Base-by-base conservation (phyloP, 2,329 filamentous ascomycete genomes). In the Hymenoscyphus albidus region DNA sequence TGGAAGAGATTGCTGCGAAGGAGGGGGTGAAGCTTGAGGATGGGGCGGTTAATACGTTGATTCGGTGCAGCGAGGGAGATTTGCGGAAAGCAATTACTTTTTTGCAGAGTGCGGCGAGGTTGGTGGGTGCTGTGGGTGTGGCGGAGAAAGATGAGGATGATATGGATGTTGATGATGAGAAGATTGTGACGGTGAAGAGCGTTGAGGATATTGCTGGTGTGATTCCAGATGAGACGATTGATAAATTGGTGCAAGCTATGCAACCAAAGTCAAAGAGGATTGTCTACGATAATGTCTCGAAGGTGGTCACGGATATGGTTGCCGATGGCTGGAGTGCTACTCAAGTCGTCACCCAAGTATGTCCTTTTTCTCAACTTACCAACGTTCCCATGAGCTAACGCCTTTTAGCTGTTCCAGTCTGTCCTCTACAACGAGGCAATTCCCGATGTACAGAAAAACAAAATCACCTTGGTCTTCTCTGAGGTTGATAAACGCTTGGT, bases 131-230 rank as follows among this genome's bases (percentile, higher is more conserved):
- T 3, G 76, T 78, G 14, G 88, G 89, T 2, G 67, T 67, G 10
- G 65, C 66, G n/a, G 71, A 73, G 16, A 71, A 73, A 18, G 77
- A 78, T 16, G 82, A 80, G 58, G 77, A 81, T 70, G 76, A 78
- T 48, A 79, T 75, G 60, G 80, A 80, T 63, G 74, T 76, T 3
- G 77, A 78, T 35, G 86, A 85, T 58, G 84, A 85, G 80, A 85
- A 89, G 65, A 82, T 80, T 13, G 86, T 98, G 58, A 94, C 93
- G 0, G 84, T 93, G 44, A 86, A 86, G 71, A 91, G 87, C 61
- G 86, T 99, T 58, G 92, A 98, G 75, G 95, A 99, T 72, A 99
- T 99, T 75, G 94, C 95, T 0, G 95, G 96, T 63, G 92, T 98
- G 2, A 93, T 99, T 70, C 95, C 96, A 0, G 83, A 88, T 14